Base-by-base conservation (phyloP, 495 filamentous ascomycete species). In the Penicillium pulvis region DNA sequence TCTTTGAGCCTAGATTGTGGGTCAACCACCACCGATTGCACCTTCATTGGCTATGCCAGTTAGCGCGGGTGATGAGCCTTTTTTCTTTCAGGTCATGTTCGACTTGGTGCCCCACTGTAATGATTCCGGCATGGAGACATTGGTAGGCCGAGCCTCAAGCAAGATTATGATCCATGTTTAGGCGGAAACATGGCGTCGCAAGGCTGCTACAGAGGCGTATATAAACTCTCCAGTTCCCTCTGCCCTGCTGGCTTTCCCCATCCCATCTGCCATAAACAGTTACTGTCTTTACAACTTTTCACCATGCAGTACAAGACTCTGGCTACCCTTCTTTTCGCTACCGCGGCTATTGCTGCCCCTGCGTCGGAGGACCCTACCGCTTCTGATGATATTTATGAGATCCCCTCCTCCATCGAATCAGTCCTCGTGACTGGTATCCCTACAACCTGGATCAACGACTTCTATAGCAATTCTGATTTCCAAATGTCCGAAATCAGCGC, bases 261-360 rank as follows among this genome's bases (percentile, higher is more conserved):
- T 24, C 5, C 9, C 8, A 23, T 46, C 26, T 14, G 17, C 19
- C 28, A 24, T 10, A 20, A 41, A 35, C 14, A 9, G 20, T 4
- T 26, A 14, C 42, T 1, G 2, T 45, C 30, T 4, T 43, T 31
- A 44, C 23, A n/a, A 46, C 31, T 35, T 3, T 49, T 14, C 61
- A 65, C 8, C 10, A 70, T 70, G 67, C 67, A 70, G 49, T 68
- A 61, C 67, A 68, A 61, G 42, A 49, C 57, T 6, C 51, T 70
- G 30, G 45, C 56, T 10, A 43, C 59, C 30, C 36, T 67, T 17
- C 53, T 70, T 28, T 59, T 67, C 36, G 59, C 64, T 39, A 55
- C 55, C 11, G 55, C 56, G 28, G 61, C 57, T 10, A 10, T 70
- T 14, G 64, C 66, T 28, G 57, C 59, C 42, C 67, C 64, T 31